A percentile compares a stretch with the other conserved stretches of the same genome.
phyloP scores from a whole-genome alignment of 768 basidiomycete genomes.

The Panaeolus papilionaceus region DNA sequence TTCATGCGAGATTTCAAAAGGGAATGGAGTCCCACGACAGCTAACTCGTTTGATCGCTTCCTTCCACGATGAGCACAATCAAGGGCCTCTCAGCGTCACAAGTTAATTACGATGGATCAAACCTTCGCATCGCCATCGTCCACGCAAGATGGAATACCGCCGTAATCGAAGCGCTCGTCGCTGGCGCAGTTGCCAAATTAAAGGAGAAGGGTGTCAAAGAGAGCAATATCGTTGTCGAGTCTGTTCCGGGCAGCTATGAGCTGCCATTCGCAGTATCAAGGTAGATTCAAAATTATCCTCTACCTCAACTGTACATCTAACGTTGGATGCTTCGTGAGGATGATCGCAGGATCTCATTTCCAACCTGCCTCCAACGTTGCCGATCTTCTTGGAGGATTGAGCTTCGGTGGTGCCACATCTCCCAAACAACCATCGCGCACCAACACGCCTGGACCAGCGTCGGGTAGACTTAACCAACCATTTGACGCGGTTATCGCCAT shows the following conservation, averaged over 20 bases:
- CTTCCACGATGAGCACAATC: constrained; percentile 62
- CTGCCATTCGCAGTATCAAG: constrained; percentile 86
- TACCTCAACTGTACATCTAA: background rate
- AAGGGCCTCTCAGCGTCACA: constrained; percentile 76
- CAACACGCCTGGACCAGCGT: constrained; percentile 55
- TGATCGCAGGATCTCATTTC: constrained; percentile 87
- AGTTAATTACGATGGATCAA: constrained; percentile 76
- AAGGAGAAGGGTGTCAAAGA: constrained; percentile 88
- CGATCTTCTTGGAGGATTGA: constrained; percentile 78
- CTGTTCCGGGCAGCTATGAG: constrained; percentile 95
- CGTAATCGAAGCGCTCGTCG: constrained; percentile 85
- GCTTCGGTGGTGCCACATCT: constrained; percentile 42
- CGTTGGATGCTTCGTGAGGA: constrained; percentile 47
- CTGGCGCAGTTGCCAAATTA: constrained; percentile 81
- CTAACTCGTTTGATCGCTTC: constrained; percentile 26
- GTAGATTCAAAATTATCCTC: constrained; percentile 49
- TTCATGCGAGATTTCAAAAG: constrained; percentile 29
- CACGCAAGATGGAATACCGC: constrained; percentile 95
- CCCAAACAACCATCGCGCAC: constrained; percentile 51
- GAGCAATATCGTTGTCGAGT: constrained; percentile 88
- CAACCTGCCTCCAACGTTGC: constrained; percentile 80
- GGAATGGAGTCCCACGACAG: constrained; percentile 38
- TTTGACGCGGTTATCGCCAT: constrained; percentile 98
- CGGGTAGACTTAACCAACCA: constrained; percentile 43
- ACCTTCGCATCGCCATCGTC: constrained; percentile 87